Evolutionary conservation across 2,329 filamentous ascomycete species (phyloP).

Genomic region (Calonectria multiphialidica): DNA sequence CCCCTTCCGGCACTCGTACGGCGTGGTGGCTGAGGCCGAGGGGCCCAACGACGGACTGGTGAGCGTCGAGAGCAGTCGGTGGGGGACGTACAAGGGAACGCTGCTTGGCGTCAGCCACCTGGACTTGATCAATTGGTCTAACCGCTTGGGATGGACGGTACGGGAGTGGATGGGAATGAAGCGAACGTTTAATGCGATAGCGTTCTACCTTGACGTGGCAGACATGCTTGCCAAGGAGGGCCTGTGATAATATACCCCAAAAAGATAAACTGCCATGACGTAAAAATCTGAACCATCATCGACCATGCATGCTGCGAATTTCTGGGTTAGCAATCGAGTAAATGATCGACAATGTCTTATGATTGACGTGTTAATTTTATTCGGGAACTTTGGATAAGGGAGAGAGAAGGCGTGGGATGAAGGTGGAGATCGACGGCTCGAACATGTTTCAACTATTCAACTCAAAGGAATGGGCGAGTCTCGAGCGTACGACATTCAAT

Average conservation of each 20-base stretch:
- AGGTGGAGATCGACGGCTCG: neutral
- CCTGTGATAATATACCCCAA: conserved; percentile 40
- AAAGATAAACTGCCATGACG: neutral
- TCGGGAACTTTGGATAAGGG: neutral
- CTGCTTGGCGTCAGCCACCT: conserved; percentile 72
- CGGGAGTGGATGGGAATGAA: conserved; percentile 65
- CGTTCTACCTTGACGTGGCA: conserved; percentile 74
- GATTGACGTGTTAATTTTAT: neutral
- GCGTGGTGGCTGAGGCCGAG: conserved; percentile 62
- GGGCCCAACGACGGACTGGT: conserved; percentile 77
- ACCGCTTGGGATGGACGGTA: conserved; percentile 67
- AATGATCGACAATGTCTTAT: neutral
- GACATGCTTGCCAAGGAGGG: conserved; percentile 81
- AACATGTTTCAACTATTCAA: neutral
- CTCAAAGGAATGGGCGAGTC: neutral
- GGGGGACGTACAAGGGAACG: conserved; percentile 75
- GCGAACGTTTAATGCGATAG: conserved; percentile 74
- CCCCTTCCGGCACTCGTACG: conserved; percentile 68
- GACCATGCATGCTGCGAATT: neutral
- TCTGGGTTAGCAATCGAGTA: neutral
- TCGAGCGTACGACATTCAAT: neutral
- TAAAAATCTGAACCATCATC: neutral
- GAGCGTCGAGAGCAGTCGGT: conserved; percentile 71
- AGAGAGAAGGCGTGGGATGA: neutral
- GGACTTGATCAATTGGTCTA: conserved; percentile 78